Evolutionary conservation across 176 grass and related monocot species (phyloP).

Genomic region (Cocos nucifera): DNA sequence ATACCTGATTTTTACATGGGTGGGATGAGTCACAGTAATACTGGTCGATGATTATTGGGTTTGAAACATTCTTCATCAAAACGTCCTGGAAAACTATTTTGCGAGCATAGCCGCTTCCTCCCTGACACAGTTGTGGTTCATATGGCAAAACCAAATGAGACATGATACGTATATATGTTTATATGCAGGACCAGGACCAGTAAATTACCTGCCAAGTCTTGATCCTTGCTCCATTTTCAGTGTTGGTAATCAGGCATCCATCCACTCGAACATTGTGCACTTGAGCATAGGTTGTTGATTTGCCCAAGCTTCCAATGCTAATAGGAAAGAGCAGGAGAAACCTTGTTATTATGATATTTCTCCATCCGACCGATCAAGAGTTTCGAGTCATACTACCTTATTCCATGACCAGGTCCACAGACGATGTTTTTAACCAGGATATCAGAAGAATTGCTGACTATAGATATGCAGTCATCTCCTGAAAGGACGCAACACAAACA

Average conservation of each 20-base stretch:
- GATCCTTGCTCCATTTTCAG: conserved; percentile 63
- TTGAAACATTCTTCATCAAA: conserved; percentile 66
- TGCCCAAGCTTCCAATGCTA: conserved; percentile 82
- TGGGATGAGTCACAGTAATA: conserved; percentile 56
- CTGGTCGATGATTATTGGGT: conserved; percentile 74
- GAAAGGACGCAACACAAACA: not conserved
- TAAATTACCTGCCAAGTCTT: conserved; percentile 82
- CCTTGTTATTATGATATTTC: not conserved
- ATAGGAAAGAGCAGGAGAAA: not conserved
- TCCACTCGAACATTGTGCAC: conserved; percentile 54
- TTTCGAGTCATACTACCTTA: conserved; percentile 40
- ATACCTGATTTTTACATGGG: conserved; percentile 56
- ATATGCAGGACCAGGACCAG: too few species aligned
- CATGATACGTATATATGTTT: too few species aligned
- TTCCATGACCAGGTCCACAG: conserved; percentile 87
- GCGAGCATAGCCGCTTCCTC: conserved; percentile 49
- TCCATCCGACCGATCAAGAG: too few species aligned
- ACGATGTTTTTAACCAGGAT: conserved; percentile 40
- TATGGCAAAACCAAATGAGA: not conserved
- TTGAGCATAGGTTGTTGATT: conserved; percentile 41
- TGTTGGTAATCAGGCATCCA: conserved; percentile 56
- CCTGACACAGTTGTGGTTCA: conserved; percentile 24
- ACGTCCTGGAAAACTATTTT: conserved; percentile 54
- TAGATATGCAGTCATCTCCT: conserved; percentile 92
- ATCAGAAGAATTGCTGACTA: conserved; percentile 56